Evolutionary conservation across 768 basidiomycete species (phyloP), one percentile per base, ranked within the genome.

Genomic region (Gloeophyllum trabeum): DNA sequence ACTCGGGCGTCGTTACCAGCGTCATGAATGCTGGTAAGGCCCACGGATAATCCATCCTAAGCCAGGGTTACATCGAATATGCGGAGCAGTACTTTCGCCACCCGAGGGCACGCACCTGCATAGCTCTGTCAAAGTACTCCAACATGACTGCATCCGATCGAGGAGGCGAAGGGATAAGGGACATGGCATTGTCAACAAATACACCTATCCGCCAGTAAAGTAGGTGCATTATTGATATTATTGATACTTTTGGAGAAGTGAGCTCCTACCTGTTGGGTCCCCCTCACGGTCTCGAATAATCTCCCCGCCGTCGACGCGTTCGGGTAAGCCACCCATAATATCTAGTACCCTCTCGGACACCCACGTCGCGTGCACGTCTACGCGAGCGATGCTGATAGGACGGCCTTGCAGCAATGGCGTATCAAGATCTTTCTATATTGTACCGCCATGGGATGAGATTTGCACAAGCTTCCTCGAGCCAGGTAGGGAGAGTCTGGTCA

Each of bases 301-400:
- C 30, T 67, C 54, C 0, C 91, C 91, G 4, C 91, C 91, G 3
- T 76, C 71, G 0, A 92, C 71, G 4, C 66, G 52, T 1, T 63
- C 51, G 0, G 89, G 87, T 1, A 92, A 62, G 1, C 71, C 52
- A 0, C 66, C 67, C 56, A 91, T 71, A 4, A 76, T 52, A 24
- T 77, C 71, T 1, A 97, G 63, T 1, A 90, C 77, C 2, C 72
- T 69, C 10, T 71, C 67, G 4, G 89, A 92, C 19, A 93, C 81
- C 93, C 92, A 97, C 16, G 71, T 61, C 0, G 88, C 90, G 53
- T 97, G 93, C 0, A 66, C 79, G 54, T 98, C 93, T 2, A 93
- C 73, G 14, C 93, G 73, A 13, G 61, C 63, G 4, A 98, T 69
- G 6, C 75, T 70, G 45, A 98, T 89, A 0, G 75, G 78, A 0